Evolutionary conservation across 768 basidiomycete species (phyloP).

Genomic region (Mycena haematopus): DNA sequence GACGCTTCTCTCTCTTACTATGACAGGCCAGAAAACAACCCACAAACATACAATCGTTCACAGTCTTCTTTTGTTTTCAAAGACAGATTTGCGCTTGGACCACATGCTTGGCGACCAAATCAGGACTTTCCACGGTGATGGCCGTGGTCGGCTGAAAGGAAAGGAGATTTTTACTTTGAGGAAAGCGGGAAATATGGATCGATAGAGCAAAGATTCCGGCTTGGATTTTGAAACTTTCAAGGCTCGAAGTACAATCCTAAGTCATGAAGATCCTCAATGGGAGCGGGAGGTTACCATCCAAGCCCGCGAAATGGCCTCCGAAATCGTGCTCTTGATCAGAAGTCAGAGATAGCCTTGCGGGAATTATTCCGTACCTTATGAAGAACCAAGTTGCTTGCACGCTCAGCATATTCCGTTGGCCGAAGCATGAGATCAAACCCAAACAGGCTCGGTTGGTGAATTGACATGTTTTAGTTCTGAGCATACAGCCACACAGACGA

Average conservation of each 20-base stretch:
- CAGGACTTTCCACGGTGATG: not conserved
- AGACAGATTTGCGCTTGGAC: conserved; percentile 16
- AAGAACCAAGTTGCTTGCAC: conserved; percentile 10
- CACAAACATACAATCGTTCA: not conserved
- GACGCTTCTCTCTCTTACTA: conserved; percentile 9
- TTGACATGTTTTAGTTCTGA: not conserved
- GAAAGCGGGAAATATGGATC: not conserved
- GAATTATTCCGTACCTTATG: conserved; percentile 9
- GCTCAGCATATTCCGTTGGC: conserved; percentile 7
- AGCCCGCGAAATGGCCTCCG: conserved; percentile 21
- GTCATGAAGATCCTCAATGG: conserved; percentile 12
- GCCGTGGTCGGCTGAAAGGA: not conserved
- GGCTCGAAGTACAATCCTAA: conserved; percentile 1
- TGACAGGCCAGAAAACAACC: not conserved
- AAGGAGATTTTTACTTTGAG: not conserved
- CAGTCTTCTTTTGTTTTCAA: conserved; percentile 5
- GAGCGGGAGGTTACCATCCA: conserved; percentile 15
- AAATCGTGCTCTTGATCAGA: conserved; percentile 12
- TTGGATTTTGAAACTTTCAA: not conserved
- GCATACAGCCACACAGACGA: conserved; percentile 31
- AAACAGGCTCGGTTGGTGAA: too few relatives aligned
- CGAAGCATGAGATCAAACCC: conserved; percentile 14
- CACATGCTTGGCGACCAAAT: not conserved
- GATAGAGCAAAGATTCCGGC: not conserved
- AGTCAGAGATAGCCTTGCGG: not conserved